Base-by-base conservation (phyloP, 768 basidiomycete species). In the Boletus subcaerulescens region DNA sequence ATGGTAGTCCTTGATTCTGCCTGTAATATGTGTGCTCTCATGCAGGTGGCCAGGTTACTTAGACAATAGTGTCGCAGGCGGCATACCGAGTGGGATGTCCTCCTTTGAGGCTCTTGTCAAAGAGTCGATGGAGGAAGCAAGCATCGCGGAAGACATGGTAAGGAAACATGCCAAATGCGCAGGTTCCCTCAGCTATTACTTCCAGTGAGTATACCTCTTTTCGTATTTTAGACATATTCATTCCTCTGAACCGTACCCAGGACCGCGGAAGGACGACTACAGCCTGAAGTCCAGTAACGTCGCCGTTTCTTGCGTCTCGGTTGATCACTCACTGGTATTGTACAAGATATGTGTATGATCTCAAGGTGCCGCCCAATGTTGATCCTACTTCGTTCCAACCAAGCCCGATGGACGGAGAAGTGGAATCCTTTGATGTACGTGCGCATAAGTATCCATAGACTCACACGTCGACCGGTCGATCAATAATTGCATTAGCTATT, bases 91-190 rank as follows among this genome's bases (percentile, higher is more conserved):
- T 18, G 91, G 93, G 1, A 85, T 87, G 74, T 65, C 79, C 0
- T 71, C 81, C 4, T 82, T 90, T 45, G 87, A 93, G 45, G 80
- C 85, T 2, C 74, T 98, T 42, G 79, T 95, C 36, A 97, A 96
- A 66, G 96, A 98, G 70, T 88, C 91, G 51, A 86, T 84, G 78
- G 96, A 98, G 66, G 96, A 99, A 70, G 96, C 94, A 3, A 92
- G 87, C 60, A 76, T 98, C 22, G 75, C 77, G 4, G 85, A 85
- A 48, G 70, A 75, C n/a, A 66, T 92, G 43, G 83, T 91, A 12
- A 74, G 79, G 45, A 73, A 77, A 20, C 73, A 86, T 56, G 76
- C 86, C 13, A 81, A 78, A 56, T 62, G 81, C 8, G 82, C 78
- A 11, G 93, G 94, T 5, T 79, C 82, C 2, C 71, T 93, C 46